These are phyloP conservation scores for Amphichorda felina DNA, from an alignment of 2,329 filamentous ascomycete species.

Conservation along the genomic window DNA sequence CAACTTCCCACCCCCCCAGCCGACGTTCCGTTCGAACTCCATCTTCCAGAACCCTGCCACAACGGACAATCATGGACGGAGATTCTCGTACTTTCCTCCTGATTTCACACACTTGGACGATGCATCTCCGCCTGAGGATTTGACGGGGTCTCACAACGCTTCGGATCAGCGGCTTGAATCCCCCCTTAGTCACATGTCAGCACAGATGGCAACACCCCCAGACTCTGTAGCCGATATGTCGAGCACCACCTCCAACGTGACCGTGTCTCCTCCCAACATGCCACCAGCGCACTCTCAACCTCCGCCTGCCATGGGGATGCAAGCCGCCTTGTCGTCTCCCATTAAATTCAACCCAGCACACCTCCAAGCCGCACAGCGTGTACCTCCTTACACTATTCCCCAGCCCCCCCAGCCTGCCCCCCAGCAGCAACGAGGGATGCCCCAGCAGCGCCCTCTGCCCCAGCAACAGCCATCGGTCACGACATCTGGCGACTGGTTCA, in stretches of 20 bases:
- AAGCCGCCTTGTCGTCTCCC: neutral
- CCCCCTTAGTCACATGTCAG: conserved; percentile 15
- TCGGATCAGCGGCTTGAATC: conserved; percentile 12
- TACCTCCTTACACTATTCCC: conserved; percentile 5
- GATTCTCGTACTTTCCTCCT: conserved; percentile 54
- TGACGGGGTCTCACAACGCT: conserved; percentile 14
- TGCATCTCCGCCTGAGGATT: conserved; percentile 17
- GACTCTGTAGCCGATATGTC: conserved; percentile 25
- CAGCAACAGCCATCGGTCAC: conserved; percentile 19
- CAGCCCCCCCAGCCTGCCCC: conserved; percentile 18
- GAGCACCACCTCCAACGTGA: conserved; percentile 13
- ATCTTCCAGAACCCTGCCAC: conserved; percentile 50
- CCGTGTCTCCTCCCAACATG: conserved; percentile 25
- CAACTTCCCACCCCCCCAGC: conserved; percentile 31
- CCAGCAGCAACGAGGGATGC: conserved; percentile 5
- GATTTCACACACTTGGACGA: conserved; percentile 28
- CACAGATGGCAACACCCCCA: conserved; percentile 28
- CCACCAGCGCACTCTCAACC: conserved; percentile 13
- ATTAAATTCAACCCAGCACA: conserved; percentile 1
- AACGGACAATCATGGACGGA: conserved; percentile 39
- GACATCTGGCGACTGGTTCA: conserved; percentile 39
- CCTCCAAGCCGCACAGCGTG: conserved; percentile 2
- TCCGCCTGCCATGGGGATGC: conserved; percentile 1
- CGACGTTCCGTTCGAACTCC: conserved; percentile 52
- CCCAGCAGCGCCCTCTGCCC: conserved; percentile 31